Evolutionary conservation across 2,329 filamentous ascomycete genomes (phyloP).

Genomic region (Colletotrichum chlorophyti): DNA sequence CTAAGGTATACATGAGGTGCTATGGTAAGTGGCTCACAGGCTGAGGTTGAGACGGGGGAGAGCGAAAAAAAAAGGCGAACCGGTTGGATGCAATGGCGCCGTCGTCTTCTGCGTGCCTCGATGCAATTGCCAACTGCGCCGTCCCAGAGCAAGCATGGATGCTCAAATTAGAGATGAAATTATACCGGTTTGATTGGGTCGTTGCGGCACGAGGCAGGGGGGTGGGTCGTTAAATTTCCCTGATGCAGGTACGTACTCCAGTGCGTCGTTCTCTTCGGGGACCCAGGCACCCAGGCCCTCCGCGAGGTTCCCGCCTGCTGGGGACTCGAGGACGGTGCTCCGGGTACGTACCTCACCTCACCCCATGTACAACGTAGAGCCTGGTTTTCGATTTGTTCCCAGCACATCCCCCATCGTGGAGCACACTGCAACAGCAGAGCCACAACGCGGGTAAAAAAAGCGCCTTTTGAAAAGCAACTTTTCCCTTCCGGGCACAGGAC

Average conservation of each 20-base stretch:
- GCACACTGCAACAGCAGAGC: background rate
- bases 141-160: conserved; percentile 19
- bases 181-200: conserved; percentile 4
- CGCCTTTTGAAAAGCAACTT: background rate
- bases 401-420: conserved; percentile 13
- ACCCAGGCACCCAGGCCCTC: too few species aligned
- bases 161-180: conserved; percentile 24
- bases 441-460: conserved; percentile 3
- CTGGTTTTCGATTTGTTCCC: background rate
- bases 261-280: too few species aligned
- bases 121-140: conserved; percentile 26
- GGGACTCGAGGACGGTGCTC: too few species aligned
- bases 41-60: background rate
- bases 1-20: too few species aligned
- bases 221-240: conserved; percentile 17
- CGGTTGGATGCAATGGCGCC: conserved; percentile 22
- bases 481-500: background rate
- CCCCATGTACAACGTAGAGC: conserved; percentile 10
- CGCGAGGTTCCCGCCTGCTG: background rate
- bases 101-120: conserved; percentile 19
- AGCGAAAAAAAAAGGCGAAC: background rate
- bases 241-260: conserved; percentile 17
- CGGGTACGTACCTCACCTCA: background rate
- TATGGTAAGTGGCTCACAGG: too few species aligned
- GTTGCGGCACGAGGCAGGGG: conserved; percentile 1